A percentile compares a stretch with the other conserved stretches of the same genome.
These are phyloP conservation scores for Speleostelium caveatum DNA, from an alignment of 78 protist species.

Conservation along the genomic window DNA sequence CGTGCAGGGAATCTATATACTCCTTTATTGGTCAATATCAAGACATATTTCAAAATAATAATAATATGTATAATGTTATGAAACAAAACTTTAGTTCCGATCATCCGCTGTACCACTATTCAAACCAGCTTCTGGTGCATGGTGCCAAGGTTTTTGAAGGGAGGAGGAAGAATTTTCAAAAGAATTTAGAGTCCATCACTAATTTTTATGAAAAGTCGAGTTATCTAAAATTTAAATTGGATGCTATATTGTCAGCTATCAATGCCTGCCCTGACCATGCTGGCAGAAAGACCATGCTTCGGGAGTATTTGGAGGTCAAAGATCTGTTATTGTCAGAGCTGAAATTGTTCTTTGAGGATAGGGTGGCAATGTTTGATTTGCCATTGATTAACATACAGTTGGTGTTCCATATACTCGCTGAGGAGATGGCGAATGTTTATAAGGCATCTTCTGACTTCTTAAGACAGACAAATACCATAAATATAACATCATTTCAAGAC, in stretches of 20 bases:
- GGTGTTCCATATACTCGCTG: background rate
- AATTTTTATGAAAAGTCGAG: background rate
- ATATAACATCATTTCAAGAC: background rate
- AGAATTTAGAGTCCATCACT: background rate
- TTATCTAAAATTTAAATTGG: slow-evolving; percentile 10
- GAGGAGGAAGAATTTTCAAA: background rate
- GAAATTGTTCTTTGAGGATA: slow-evolving; percentile 4
- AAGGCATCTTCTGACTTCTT: background rate
- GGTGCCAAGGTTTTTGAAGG: background rate
- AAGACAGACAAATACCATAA: slow-evolving; percentile 2
- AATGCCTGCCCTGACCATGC: no score
- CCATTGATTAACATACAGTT: slow-evolving; percentile 8
- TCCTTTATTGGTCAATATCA: no score
- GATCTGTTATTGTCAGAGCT: background rate
- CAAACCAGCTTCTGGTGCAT: background rate
- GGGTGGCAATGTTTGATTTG: background rate
- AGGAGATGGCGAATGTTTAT: background rate
- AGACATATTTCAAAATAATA: no score
- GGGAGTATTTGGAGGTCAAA: slow-evolving; percentile 4
- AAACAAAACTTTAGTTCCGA: background rate
- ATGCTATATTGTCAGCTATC: background rate
- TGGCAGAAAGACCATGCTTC: background rate
- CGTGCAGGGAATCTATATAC: no score
- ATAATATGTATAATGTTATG: background rate
- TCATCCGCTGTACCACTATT: slow-evolving; percentile 5